Evolutionary conservation across 768 basidiomycete genomes (phyloP), one percentile per base, ranked within the genome.

Genomic region (Lactarius hatsudake): DNA sequence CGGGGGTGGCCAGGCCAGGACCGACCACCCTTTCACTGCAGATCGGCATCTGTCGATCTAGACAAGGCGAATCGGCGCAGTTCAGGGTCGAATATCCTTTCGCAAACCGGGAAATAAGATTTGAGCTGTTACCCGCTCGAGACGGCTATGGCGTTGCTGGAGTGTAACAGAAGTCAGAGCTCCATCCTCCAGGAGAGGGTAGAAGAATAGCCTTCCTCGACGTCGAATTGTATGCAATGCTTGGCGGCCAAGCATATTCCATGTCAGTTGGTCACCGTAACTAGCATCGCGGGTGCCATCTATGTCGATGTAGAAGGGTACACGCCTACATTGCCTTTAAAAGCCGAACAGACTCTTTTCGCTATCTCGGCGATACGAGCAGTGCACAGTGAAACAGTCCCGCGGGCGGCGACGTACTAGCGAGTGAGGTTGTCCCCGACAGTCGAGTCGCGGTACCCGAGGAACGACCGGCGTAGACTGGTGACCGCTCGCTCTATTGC

Each of bases 81-180:
- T 45, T 28, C 51, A 34, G 26, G 53, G n/a, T n/a, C 6, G 10
- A 48, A 30, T 23, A 15, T 9, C 30, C 20, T 45, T 23, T 9
- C n/a, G 6, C 62, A 9, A 28, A 68, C 62, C 23, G 20, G 34
- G 36, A 18, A 36, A 32, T 55, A 34, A 51, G 20, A 76, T 74
- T 32, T 78, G 69, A 59, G 85, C 71, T 42, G 79, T 79, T 5
- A 79, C 75, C 89, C 90, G 92, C 71, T 83, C 76, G 9, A 87
- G 75, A 20, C 75, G 79, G 23, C 80, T 78, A 40, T 78, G 73
- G 20, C 75, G 75, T 43, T 83, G 76, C 26, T 80, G 71, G 59
- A 93, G 74, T n/a, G 83, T 87, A 23, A 83, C 79, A 40, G 87
- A 83, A 53, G 81, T 84, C 55, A 87, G 71, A 9, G 82, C 75